Base-by-base conservation (phyloP, 1,139 yeast species). In the Oligophagozyma castellii region DNA sequence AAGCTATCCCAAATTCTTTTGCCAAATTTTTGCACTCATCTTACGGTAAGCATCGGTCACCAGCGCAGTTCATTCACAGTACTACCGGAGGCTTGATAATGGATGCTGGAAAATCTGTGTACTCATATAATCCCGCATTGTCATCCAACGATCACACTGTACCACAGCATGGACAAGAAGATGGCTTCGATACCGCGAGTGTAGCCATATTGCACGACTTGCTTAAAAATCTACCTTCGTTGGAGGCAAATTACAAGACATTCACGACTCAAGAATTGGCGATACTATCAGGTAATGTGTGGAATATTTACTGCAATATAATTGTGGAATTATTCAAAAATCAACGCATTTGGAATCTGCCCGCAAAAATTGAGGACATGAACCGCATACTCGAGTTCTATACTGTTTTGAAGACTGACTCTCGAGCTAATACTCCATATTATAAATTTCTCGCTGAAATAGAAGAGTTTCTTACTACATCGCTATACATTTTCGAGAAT, bases 381-480 rank as follows among this genome's bases (percentile, higher is more conserved):
- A 48, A 46, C 27, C 45, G 48, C 10, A 37, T 55, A 3, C 39
- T 58, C n/a, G 43, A 51, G n/a, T 58, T 57, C 30, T 51, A 48
- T 28, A 36, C 33, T 11, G 25, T 22, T 7, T 29, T 43, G 20
- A 42, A 42, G 29, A 39, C 38, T 6, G 39, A 42, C 11, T 38
- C 43, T 12, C 37, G 37, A 27, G 38, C 36, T 10, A 35, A 40
- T 4, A 35, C 35, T 12, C 26, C 35, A 12, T 35, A 38, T 22
- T 28, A 30, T 18, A 42, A 34, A 10, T 46, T 69, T 18, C 33
- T 65, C 3, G 46, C 49, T 19, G 70, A 67, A 28, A 48, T 69
- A 12, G 53, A 52, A 26, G 71, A 65, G 21, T 54, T 68, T 24
- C 42, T 65, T 22, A 56, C 51, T 23, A 51, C 52, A 5, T 67